A percentile compares a stretch with the other conserved stretches of the same genome.
Evolutionary conservation across 768 basidiomycete species (phyloP).

Genomic region (Galerina marginata): DNA sequence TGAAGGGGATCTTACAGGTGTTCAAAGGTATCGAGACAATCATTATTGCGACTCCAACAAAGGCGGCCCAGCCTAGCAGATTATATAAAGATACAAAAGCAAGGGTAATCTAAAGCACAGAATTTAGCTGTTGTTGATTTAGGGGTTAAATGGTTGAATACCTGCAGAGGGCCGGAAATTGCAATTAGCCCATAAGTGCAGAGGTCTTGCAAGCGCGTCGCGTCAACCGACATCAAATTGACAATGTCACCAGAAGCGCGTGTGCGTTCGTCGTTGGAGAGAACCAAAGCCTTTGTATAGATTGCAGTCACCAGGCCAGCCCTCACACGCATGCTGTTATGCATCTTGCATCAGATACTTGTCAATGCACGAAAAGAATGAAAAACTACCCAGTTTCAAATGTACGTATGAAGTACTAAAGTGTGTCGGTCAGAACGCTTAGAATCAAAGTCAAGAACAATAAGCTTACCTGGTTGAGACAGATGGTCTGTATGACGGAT

Average conservation of each 20-base stretch:
- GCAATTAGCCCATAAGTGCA: constrained; percentile 85
- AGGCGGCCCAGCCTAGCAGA: constrained; percentile 90
- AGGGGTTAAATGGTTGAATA: constrained; percentile 29
- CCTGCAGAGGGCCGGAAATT: constrained; percentile 87
- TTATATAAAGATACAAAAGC: constrained; percentile 91
- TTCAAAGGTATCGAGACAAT: constrained; percentile 80
- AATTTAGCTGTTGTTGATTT: not conserved
- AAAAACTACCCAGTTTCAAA: constrained; percentile 66
- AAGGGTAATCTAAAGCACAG: constrained; percentile 64
- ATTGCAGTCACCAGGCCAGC: constrained; percentile 86
- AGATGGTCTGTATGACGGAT: constrained; percentile 77
- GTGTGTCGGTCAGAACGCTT: not conserved
- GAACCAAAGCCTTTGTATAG: constrained; percentile 83
- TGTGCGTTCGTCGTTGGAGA: constrained; percentile 84
- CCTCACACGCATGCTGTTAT: constrained; percentile 82
- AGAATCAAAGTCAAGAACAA: not conserved
- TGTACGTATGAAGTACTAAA: constrained; percentile 83
- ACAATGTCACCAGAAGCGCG: constrained; percentile 92
- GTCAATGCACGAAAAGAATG: not conserved
- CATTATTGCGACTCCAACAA: constrained; percentile 90
- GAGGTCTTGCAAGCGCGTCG: constrained; percentile 78
- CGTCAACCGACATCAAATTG: constrained; percentile 91
- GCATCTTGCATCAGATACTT: not conserved
- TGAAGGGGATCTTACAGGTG: constrained; percentile 46
- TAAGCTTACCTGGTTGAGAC: constrained; percentile 73